A percentile compares a stretch with the other conserved stretches of the same genome.
These are phyloP conservation scores for Epichloe gansuensis DNA, from an alignment of 2,329 filamentous ascomycete genomes.

Conservation along the genomic window DNA sequence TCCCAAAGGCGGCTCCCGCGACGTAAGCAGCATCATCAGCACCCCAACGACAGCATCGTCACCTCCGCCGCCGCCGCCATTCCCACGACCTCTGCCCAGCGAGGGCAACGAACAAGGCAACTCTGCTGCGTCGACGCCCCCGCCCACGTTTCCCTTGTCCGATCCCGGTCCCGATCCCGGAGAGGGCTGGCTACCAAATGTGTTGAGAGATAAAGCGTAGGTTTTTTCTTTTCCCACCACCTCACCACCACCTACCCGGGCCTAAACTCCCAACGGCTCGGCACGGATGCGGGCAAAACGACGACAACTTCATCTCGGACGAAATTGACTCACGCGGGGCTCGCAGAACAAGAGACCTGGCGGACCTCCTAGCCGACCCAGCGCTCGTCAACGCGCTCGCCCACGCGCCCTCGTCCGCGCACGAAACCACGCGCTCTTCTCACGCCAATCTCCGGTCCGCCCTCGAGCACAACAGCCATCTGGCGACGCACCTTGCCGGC, in stretches of 20 bases:
- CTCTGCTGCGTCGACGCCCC: slow-evolving; percentile 12
- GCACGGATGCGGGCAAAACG: no score
- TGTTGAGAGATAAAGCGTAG: slow-evolving; percentile 73
- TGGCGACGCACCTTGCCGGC: slow-evolving; percentile 50
- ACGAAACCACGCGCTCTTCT: slow-evolving; percentile 58
- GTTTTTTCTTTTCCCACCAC: slow-evolving; percentile 15
- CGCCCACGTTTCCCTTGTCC: slow-evolving; percentile 7
- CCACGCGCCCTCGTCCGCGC: slow-evolving; percentile 51
- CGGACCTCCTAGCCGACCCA: slow-evolving; percentile 52
- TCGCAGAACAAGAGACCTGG: slow-evolving; percentile 64
- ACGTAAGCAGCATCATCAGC: slow-evolving; percentile 49
- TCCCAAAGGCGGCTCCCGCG: slow-evolving; percentile 59
- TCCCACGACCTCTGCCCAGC: slow-evolving; percentile 1
- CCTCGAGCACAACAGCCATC: slow-evolving; percentile 58
- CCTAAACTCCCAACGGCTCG: no score
- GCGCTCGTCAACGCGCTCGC: slow-evolving; percentile 63
- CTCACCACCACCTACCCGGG: no score
- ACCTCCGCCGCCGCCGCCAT: slow-evolving; percentile 15
- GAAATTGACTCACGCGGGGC: slow-evolving; percentile 1
- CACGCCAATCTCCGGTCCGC: slow-evolving; percentile 52
- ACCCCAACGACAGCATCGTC: slow-evolving; percentile 40
- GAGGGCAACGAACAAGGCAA: slow-evolving; percentile 4
- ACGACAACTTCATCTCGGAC: no score
- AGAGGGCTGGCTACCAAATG: slow-evolving; percentile 66
- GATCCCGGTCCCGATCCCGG: slow-evolving; percentile 43